These are phyloP conservation scores for Skeletonema tropicum DNA, from an alignment of 108 stramenopile species.

Conservation along the genomic window DNA sequence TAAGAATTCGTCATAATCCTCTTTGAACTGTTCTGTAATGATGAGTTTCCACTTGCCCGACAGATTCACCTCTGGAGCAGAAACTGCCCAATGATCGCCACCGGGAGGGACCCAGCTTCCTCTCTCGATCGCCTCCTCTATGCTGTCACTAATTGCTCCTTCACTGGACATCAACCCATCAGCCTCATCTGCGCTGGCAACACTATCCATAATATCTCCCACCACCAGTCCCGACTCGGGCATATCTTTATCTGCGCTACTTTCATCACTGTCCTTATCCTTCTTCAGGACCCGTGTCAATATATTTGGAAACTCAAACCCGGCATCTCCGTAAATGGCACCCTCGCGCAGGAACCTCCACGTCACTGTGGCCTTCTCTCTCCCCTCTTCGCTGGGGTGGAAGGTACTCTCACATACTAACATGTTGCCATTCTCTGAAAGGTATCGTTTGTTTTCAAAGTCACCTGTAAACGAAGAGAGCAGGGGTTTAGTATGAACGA, in stretches of 20 bases:
- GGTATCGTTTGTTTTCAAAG: conserved; percentile 77
- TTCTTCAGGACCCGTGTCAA: conserved; percentile 35
- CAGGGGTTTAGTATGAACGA: neutral
- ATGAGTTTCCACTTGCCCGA: conserved; percentile 78
- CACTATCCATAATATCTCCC: conserved; percentile 25
- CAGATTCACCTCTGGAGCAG: conserved; percentile 62
- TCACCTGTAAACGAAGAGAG: conserved; percentile 13
- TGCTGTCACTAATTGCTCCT: neutral
- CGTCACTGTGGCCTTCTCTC: conserved; percentile 43
- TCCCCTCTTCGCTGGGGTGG: conserved; percentile 57
- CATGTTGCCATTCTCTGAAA: conserved; percentile 54
- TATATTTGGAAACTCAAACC: conserved; percentile 38
- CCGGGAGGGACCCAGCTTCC: conserved; percentile 49
- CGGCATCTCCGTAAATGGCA: conserved; percentile 47
- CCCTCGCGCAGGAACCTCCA: conserved; percentile 53
- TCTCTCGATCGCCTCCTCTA: conserved; percentile 23
- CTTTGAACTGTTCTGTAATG: conserved; percentile 69
- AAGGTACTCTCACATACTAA: conserved; percentile 77
- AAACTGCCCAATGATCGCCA: conserved; percentile 69
- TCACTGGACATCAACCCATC: neutral
- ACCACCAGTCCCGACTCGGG: conserved; percentile 9
- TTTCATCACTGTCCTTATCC: neutral
- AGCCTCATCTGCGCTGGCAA: conserved; percentile 20
- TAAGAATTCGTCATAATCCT: conserved; percentile 76
- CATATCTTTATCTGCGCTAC: neutral